A percentile compares a stretch with the other conserved stretches of the same genome.
These are phyloP conservation scores for Monosporascus sp. DNA, from an alignment of 2,329 filamentous ascomycete species.

Conservation along the genomic window DNA sequence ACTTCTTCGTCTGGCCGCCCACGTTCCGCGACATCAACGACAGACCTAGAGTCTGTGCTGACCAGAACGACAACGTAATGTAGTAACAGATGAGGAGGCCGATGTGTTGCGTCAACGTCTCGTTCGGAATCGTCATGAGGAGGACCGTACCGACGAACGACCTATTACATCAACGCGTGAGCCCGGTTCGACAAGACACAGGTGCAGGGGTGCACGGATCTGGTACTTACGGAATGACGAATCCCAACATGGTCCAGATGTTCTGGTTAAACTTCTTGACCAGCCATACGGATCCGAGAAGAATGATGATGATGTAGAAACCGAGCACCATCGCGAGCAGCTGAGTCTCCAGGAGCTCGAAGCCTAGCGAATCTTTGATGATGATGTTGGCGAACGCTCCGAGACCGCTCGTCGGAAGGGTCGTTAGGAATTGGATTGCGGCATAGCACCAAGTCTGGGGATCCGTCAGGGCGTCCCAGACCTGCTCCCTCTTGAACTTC, in stretches of 20 bases:
- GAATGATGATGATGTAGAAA: constrained; percentile 65
- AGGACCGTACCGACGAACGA: constrained; percentile 68
- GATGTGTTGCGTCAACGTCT: constrained; percentile 51
- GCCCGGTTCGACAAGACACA: not conserved
- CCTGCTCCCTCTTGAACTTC: constrained; percentile 40
- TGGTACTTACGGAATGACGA: constrained; percentile 55
- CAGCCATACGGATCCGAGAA: constrained; percentile 61
- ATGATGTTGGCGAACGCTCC: constrained; percentile 72
- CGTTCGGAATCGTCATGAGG: constrained; percentile 62
- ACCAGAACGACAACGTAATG: constrained; percentile 73
- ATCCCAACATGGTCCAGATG: constrained; percentile 59
- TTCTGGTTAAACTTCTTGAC: constrained; percentile 68
- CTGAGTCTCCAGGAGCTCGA: constrained; percentile 62
- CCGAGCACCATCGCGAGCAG: constrained; percentile 71
- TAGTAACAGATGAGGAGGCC: constrained; percentile 71
- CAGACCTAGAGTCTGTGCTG: constrained; percentile 61
- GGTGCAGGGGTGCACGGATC: not conserved
- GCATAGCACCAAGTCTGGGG: constrained; percentile 63
- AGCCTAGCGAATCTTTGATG: constrained; percentile 60
- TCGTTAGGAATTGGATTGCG: constrained; percentile 64
- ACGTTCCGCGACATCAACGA: constrained; percentile 66
- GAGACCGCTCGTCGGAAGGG: constrained; percentile 66
- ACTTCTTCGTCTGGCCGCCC: constrained; percentile 70
- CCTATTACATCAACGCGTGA: constrained; percentile 27
- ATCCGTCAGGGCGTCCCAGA: constrained; percentile 51